These are phyloP conservation scores for Ceratocystis alfenasii DNA, from an alignment of 2,329 filamentous ascomycete species.

Conservation along the genomic window DNA sequence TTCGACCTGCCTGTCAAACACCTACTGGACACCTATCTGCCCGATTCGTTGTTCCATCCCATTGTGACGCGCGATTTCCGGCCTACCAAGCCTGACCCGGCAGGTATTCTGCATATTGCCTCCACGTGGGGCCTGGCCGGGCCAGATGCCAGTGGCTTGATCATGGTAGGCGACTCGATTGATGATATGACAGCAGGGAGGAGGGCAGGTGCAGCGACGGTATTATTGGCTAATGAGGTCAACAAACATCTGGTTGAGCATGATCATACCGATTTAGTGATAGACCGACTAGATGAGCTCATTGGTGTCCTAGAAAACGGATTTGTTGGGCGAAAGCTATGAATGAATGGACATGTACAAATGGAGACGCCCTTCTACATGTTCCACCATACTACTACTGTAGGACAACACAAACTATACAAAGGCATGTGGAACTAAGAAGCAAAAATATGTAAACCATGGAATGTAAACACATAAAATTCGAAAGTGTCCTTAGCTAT, in stretches of 20 bases:
- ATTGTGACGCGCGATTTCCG: constrained; percentile 74
- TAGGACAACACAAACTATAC: neutral
- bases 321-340: constrained; percentile 42
- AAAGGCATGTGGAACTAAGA: neutral
- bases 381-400: neutral
- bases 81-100: constrained; percentile 78
- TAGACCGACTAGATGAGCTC: constrained; percentile 62
- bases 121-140: constrained; percentile 52
- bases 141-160: constrained; percentile 38
- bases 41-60: constrained; percentile 55
- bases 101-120: constrained; percentile 78
- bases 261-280: constrained; percentile 63
- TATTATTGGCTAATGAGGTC: constrained; percentile 74
- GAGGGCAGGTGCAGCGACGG: constrained; percentile 73
- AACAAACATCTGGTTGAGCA: constrained; percentile 60
- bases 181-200: constrained; percentile 89
- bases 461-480: neutral
- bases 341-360: neutral
- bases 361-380: neutral
- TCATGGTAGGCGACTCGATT: constrained; percentile 67
- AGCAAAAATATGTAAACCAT: neutral
- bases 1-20: constrained; percentile 71
- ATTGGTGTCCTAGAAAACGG: constrained; percentile 63
- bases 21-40: constrained; percentile 63
- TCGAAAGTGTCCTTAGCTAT: neutral